Percentiles rank a stretch among this genome's conserved stretches.
Evolutionary conservation across 768 basidiomycete species (phyloP).

Genomic region (Tulasnella sp.): DNA sequence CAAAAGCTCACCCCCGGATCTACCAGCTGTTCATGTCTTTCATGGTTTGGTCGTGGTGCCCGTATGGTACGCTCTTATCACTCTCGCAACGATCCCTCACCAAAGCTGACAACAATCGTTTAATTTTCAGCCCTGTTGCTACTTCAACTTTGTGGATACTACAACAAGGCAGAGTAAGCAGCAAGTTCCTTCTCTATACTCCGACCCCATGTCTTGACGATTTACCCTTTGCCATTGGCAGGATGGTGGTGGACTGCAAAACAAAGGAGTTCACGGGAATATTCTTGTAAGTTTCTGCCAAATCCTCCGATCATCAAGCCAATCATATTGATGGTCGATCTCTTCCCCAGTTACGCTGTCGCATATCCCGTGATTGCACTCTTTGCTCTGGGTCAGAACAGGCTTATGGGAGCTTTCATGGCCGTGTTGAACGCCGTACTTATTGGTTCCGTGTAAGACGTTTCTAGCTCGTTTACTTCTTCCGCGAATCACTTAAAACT

Average conservation of each 20-base stretch:
- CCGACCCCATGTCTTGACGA: neutral
- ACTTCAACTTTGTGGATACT: constrained; percentile 27
- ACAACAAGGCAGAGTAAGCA: neutral
- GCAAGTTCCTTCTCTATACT: neutral
- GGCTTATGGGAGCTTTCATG: constrained; percentile 28
- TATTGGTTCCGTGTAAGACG: constrained; percentile 24
- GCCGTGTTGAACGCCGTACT: constrained; percentile 29
- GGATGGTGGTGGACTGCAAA: constrained; percentile 26
- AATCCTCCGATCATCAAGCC: neutral
- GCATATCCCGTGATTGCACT: constrained; percentile 33
- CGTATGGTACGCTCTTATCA: neutral
- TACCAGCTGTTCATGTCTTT: constrained; percentile 31
- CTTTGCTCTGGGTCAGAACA: constrained; percentile 32
- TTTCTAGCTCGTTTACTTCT: neutral
- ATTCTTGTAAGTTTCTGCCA: constrained; percentile 22
- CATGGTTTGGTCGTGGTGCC: constrained; percentile 27
- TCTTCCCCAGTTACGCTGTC: constrained; percentile 24
- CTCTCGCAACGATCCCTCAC: neutral
- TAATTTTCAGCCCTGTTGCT: neutral
- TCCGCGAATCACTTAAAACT: neutral
- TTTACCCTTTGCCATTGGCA: neutral
- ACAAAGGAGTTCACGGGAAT: constrained; percentile 30
- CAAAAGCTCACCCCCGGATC: constrained; percentile 23
- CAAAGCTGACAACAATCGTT: neutral
- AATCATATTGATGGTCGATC: neutral